A percentile compares a stretch with the other conserved stretches of the same genome.
Conservation (phyloP, 805 yeast species). For the Pichia exigua region DNA sequence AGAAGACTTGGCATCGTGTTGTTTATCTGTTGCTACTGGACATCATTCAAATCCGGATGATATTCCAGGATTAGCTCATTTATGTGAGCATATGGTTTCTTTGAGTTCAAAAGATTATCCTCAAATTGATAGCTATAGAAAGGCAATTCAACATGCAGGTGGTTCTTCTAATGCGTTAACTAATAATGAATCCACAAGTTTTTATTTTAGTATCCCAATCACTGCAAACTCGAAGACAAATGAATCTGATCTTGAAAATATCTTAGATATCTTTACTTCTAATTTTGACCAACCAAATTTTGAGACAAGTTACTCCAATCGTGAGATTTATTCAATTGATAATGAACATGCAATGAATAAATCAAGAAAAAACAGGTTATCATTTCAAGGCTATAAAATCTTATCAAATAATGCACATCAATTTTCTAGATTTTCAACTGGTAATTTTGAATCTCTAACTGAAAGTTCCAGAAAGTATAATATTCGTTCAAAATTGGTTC, state of each 20-base stretch:
- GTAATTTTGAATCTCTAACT: conserved; percentile 44
- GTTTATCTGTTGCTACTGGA: conserved; percentile 73
- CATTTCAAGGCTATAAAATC: conserved; percentile 52
- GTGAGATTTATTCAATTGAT: conserved; percentile 54
- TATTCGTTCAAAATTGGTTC: conserved; percentile 29
- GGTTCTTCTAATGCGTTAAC: conserved; percentile 65
- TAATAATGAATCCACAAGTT: conserved; percentile 58
- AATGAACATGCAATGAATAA: conserved; percentile 60
- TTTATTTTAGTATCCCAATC: conserved; percentile 53
- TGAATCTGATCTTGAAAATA: conserved; percentile 35
- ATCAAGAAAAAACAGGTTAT: conserved; percentile 34
- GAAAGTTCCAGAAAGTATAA: conserved; percentile 28
- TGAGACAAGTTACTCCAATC: conserved; percentile 31
- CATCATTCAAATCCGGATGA: conserved; percentile 68
- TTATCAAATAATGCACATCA: conserved; percentile 42
- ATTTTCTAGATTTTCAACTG: conserved; percentile 60
- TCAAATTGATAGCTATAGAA: conserved; percentile 37
- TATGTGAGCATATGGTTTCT: conserved; percentile 70
- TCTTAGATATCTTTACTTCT: conserved; percentile 43
- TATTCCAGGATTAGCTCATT: conserved; percentile 79
- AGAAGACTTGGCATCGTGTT: conserved; percentile 55
- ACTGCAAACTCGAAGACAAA: conserved; percentile 7
- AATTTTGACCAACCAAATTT: conserved; percentile 47
- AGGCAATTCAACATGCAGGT: conserved; percentile 36
- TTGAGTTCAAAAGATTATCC: conserved; percentile 52